Base-by-base conservation (phyloP, 2,329 filamentous ascomycete species). In the Whalleya microplaca region DNA sequence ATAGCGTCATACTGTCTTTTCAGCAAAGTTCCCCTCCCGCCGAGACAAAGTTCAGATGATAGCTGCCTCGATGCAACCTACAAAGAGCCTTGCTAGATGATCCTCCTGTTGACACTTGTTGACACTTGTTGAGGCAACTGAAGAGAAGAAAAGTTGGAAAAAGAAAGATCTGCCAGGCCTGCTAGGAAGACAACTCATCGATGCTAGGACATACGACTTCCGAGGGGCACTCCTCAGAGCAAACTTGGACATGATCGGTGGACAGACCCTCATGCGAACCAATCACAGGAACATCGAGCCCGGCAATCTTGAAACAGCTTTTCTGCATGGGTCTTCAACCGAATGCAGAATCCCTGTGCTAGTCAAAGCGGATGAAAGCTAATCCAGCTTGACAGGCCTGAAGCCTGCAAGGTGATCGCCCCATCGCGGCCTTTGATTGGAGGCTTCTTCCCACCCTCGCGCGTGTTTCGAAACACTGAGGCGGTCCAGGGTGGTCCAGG, bases 401-500 rank as follows among this genome's bases (percentile, higher is more conserved):
- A 6, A 16, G 32, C 14, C 32, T 37, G 8, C 32, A 37, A 27
- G 45, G 50, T 37, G 46, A 41, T 61, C 52, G 56, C 52, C 57
- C 59, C 54, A 23, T 47, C 51, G 59, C 51, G 51, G 16, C 21
- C 47, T 53, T 53, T 48, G n/a, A 65, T 65, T 65, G 61, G 63
- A 48, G 47, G 32, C 58, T 61, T 51, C 61, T 59, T 62, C 58
- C 59, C 63, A 62, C 61, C 63, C 51, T 65, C 53, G 61, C 56
- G 59, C 62, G 56, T 67, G 66, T 68, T 69, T 69, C 67, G 67
- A 69, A 69, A 69, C 67, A 61, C 65, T 63, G 59, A 60, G 64
- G 59, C 62, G 64, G 63, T 53, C 55, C 51, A 58, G 51, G 50
- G 63, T 61, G 62, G 63, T 53, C 55, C 51, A 58, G 51, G 50